Evolutionary conservation across 331 rosid species (phyloP).

Genomic region (Telfairia occidentalis): DNA sequence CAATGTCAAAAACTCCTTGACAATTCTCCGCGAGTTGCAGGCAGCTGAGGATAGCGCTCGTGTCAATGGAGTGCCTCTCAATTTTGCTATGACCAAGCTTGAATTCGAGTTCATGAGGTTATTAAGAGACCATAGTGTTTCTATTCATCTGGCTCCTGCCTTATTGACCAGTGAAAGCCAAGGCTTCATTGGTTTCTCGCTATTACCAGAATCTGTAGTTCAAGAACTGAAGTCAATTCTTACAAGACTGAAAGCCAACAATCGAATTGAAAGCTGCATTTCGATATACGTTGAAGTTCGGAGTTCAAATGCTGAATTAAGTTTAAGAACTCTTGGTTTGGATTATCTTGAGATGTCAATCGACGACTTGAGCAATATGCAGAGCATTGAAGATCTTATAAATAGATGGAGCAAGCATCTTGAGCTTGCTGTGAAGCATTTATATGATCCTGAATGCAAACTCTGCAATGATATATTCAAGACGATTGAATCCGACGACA

Average conservation of each 20-base stretch:
- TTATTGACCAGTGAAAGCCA: constrained; percentile 19
- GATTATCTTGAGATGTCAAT: constrained; percentile 41
- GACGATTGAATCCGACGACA: constrained; percentile 30
- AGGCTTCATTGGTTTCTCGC: constrained; percentile 15
- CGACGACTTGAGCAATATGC: constrained; percentile 23
- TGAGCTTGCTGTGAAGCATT: constrained; percentile 40
- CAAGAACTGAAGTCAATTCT: constrained; percentile 38
- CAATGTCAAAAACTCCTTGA: constrained; percentile 37
- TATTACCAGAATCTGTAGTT: constrained; percentile 24
- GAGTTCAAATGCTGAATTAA: constrained; percentile 35
- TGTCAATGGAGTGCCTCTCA: constrained; percentile 58
- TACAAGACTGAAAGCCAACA: constrained; percentile 42
- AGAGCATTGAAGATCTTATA: constrained; percentile 28
- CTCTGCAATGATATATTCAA: constrained; percentile 42
- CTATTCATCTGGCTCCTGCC: constrained; percentile 29
- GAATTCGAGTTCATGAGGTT: constrained; percentile 50
- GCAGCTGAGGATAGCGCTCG: constrained; percentile 24
- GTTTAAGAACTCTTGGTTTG: constrained; percentile 52
- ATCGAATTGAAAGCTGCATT: constrained; percentile 36
- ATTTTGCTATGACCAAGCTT: constrained; percentile 50
- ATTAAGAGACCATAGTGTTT: constrained; percentile 27
- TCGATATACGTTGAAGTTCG: constrained; percentile 48
- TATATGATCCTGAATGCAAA: constrained; percentile 36
- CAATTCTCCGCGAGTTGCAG: constrained; percentile 38
- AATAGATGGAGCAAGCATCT: constrained; percentile 60